Base-by-base conservation (phyloP, 345 rosid species). In the Rhodamnia rubescens region DNA sequence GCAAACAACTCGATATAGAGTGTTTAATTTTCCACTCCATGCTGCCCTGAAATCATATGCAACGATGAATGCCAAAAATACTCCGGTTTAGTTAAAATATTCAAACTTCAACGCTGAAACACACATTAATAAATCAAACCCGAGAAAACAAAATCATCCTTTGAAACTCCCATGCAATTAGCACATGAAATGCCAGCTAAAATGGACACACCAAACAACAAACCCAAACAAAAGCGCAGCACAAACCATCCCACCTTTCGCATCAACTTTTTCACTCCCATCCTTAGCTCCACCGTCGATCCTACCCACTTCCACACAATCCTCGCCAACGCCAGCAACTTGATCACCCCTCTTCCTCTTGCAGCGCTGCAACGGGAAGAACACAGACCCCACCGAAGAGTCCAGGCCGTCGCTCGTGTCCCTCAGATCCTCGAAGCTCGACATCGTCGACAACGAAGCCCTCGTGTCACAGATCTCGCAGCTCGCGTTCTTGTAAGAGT, bases 351-450 rank as follows among this genome's bases (percentile, higher is more conserved):
- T 87, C 90, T 93, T 97, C 86, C 98, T 93, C 86, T 95, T 96
- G 84, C 83, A 88, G 83, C 97, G 91, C 86, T 87, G 89, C 87
- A 96, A 86, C 20, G 99, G 99, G 56, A 93, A 91, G 94, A 97
- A 96, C 83, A 96, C 98, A 29, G 98, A 96, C 59, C 99, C 99
- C 83, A 91, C 89, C 21, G 94, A 90, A 86, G 92, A 90, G 87
- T 90, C 94, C 84, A 90, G 32, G 18, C 74, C 94, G 69, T 81
- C 86, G 87, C 40, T 86, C 29, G 90, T 89, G 88, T 93, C 94
- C 81, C 87, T 89, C 88, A 93, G 74, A 44, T 92, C 93, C 12
- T 93, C 93, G 26, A 93, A 91, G 52, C 87, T 85, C 51, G 95
- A 87, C 11, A 91, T 85, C 54, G 92, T 91, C 83, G 90, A 88